Evolutionary conservation across 1,284 basidiomycete species (phyloP).

Genomic region (Omphalotus olearius): DNA sequence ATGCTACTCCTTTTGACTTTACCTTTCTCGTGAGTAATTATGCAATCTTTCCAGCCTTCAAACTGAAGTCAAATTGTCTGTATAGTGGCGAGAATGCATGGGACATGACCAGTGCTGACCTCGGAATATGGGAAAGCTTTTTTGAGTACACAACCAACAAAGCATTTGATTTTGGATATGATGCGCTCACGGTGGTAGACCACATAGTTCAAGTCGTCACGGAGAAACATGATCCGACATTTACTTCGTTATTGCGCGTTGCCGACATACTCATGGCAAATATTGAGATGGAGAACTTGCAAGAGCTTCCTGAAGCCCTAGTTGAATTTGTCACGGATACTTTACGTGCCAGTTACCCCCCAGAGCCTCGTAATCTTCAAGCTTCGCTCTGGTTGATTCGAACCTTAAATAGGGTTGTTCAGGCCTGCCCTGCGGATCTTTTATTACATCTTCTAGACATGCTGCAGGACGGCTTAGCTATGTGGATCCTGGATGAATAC

Average conservation of each 20-base stretch:
- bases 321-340: conserved; percentile 57
- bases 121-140: conserved; percentile 53
- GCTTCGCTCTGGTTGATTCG: conserved; percentile 58
- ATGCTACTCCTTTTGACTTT: conserved; percentile 51
- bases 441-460: conserved; percentile 39
- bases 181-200: conserved; percentile 48
- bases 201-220: conserved; percentile 45
- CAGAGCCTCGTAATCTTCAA: conserved; percentile 47
- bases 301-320: conserved; percentile 43
- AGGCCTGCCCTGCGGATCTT: conserved; percentile 47
- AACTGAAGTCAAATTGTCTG: neutral
- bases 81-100: conserved; percentile 44
- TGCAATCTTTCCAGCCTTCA: neutral
- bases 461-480: conserved; percentile 49
- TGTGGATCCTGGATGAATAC: conserved; percentile 62
- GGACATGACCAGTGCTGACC: conserved; percentile 52
- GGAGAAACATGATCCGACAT: conserved; percentile 37
- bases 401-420: conserved; percentile 47
- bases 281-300: conserved; percentile 40
- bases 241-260: conserved; percentile 42
- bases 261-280: conserved; percentile 57
- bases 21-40: conserved; percentile 53
- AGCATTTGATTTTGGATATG: conserved; percentile 55
- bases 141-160: conserved; percentile 46
- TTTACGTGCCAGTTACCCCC: conserved; percentile 61